Evolutionary conservation across 148 eudicot species (phyloP), one percentile per base, ranked within the genome.

Genomic region (Salicornia ramosissima): DNA sequence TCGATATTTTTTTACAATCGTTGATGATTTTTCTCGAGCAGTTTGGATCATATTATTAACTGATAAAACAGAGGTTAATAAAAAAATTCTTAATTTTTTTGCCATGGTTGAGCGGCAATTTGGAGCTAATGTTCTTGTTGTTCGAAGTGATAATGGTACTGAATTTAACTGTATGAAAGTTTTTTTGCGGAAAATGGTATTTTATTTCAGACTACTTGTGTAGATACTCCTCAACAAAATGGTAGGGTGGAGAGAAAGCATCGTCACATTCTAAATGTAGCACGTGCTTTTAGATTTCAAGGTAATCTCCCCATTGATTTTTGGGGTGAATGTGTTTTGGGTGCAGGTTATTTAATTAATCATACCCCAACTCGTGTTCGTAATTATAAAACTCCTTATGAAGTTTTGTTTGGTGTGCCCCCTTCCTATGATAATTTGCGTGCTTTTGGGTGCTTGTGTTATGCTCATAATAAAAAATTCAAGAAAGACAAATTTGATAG

Each of bases 321-420:
- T 46, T 71, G 29, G 74, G 65, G 74, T 4, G 54, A 70, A 26
- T 70, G 74, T 58, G 56, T 45, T 14, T 29, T 70, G 13, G 59
- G 8, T 11, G 65, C 43, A 6, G 33, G 36, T 0, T 70, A 70
- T 34, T 28, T 70, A 28, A 43, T 58, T 30, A 57, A 58, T 9
- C 12, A 16, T 2, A 57, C 52, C 13, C 74, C 39, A 1, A 24
- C 15, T 22, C 1, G 10, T 10, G 33, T 42, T 12, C 45, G 56
- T 1, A 39, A 70, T 4, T 29, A 49, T 21, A 34, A 40, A 22
- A 39, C 33, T 18, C 73, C 73, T 13, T 61, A 31, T 36, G 45
- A 61, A 7, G 16, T 31, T 61, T 2, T 67, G 4, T 49, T 26
- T 25, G 70, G 36, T 9, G 18, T 26, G 5, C 0, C 21, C 2